These are phyloP conservation scores for Circinella umbellata DNA, from an alignment of 371 early-diverging fungal species.

Conservation along the genomic window DNA sequence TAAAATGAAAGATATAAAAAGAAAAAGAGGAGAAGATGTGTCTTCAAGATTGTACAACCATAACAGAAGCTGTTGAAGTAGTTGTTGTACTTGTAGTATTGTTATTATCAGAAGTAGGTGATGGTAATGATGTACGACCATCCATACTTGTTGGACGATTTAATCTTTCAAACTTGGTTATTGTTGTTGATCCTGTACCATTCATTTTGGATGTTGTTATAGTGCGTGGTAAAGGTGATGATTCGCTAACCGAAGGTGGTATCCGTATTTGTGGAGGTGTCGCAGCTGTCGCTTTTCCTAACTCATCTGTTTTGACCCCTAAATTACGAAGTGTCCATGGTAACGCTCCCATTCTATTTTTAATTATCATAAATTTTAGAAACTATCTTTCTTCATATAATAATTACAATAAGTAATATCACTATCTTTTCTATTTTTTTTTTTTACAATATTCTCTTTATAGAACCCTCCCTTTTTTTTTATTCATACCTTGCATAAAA, in stretches of 20 bases:
- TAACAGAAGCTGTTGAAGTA: neutral
- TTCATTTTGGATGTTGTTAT: neutral
- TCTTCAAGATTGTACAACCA: constrained; percentile 4
- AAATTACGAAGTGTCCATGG: constrained; percentile 46
- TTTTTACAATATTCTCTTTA: neutral
- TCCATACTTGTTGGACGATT: neutral
- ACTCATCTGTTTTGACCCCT: constrained; percentile 17
- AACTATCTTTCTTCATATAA: neutral
- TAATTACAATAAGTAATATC: neutral
- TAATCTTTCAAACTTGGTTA: neutral
- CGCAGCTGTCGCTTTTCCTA: constrained; percentile 22
- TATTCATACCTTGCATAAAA: constrained; percentile 74
- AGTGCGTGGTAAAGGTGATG: constrained; percentile 28
- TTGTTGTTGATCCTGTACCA: neutral
- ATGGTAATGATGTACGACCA: neutral
- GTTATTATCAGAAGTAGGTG: neutral
- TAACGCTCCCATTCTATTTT: constrained; percentile 51
- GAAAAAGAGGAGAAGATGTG: neutral
- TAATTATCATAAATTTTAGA: neutral
- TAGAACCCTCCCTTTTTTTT: too few species aligned
- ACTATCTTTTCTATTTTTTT: neutral
- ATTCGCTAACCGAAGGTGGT: constrained; percentile 32
- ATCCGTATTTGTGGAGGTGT: constrained; percentile 21
- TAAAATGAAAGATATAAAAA: neutral
- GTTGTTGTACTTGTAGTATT: neutral